phyloP scores from a whole-genome alignment of 768 basidiomycete genomes.

The Russula earlei region DNA sequence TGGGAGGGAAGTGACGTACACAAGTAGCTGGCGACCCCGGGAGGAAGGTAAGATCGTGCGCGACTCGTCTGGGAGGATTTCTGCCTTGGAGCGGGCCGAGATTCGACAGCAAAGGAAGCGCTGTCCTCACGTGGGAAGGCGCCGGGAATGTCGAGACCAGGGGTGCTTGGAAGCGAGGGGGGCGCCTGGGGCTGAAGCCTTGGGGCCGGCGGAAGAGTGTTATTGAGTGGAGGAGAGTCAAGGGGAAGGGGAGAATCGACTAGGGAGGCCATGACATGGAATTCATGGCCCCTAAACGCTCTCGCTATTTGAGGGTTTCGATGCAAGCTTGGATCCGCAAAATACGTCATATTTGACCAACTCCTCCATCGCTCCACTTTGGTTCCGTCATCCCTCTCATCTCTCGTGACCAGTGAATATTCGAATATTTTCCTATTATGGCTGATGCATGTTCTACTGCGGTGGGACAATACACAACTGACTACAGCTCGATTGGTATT shows the following conservation, averaged over 20 bases:
- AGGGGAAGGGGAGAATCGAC: too few relatives aligned
- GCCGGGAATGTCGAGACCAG: constrained; percentile 8
- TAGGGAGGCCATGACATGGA: not conserved
- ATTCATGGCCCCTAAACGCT: constrained; percentile 8
- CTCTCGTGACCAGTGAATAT: not conserved
- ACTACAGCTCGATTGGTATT: not conserved
- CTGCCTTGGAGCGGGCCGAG: not conserved
- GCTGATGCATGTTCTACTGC: not conserved
- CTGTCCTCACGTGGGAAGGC: constrained; percentile 7
- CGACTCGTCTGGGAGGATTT: not conserved
- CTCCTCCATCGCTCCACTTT: not conserved
- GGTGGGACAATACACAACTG: not conserved
- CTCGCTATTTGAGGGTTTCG: constrained; percentile 10
- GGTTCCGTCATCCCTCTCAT: not conserved
- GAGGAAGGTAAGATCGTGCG: not conserved
- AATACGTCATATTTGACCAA: not conserved
- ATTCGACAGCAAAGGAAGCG: not conserved
- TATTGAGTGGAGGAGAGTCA: constrained; percentile 1
- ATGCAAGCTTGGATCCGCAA: constrained; percentile 9
- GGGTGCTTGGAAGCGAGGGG: constrained; percentile 5
- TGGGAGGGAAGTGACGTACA: not conserved
- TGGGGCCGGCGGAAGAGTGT: not conserved
- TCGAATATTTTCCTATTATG: too few relatives aligned
- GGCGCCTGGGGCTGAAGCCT: not conserved
- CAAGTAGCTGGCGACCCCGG: not conserved